Percentiles rank a stretch among this genome's conserved stretches.
Evolutionary conservation across 345 rosid genomes (phyloP).

Genomic region (Lenwebbia sp.): DNA sequence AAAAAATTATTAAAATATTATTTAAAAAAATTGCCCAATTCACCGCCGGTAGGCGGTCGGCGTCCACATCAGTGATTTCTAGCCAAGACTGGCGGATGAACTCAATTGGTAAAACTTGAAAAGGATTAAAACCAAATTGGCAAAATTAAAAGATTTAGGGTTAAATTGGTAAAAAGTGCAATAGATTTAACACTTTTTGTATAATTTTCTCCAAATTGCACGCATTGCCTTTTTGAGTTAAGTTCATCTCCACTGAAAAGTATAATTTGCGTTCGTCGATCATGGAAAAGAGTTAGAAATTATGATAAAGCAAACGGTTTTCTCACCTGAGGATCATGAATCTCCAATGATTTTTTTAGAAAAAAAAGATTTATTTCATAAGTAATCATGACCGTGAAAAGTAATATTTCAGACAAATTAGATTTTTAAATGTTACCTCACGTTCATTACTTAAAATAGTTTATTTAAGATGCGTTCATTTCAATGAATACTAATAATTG

Average conservation of each 20-base stretch:
- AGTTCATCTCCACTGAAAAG: background rate
- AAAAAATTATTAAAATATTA: too few relatives aligned
- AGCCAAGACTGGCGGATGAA: too few relatives aligned
- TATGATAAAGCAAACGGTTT: background rate
- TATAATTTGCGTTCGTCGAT: background rate
- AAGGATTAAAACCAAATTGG: too few relatives aligned
- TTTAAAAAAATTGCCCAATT: too few relatives aligned
- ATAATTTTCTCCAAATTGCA: too few relatives aligned
- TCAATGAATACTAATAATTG: background rate
- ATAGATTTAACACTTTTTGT: too few relatives aligned
- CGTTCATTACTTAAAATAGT: background rate
- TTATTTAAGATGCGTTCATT: background rate
- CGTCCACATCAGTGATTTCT: too few relatives aligned
- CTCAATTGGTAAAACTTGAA: too few relatives aligned
- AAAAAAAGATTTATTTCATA: background rate
- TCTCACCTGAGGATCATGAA: background rate
- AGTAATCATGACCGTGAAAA: background rate
- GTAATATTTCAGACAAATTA: background rate
- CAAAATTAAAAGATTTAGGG: too few relatives aligned
- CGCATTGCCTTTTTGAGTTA: background rate
- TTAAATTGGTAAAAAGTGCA: too few relatives aligned
- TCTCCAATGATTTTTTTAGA: background rate
- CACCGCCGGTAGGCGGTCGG: too few relatives aligned
- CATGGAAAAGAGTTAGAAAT: background rate
- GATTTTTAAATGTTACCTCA: background rate